Evolutionary conservation across 1,139 yeast genomes (phyloP), one percentile per base, ranked within the genome.

Genomic region (Nakaseomyces nivariensis): DNA sequence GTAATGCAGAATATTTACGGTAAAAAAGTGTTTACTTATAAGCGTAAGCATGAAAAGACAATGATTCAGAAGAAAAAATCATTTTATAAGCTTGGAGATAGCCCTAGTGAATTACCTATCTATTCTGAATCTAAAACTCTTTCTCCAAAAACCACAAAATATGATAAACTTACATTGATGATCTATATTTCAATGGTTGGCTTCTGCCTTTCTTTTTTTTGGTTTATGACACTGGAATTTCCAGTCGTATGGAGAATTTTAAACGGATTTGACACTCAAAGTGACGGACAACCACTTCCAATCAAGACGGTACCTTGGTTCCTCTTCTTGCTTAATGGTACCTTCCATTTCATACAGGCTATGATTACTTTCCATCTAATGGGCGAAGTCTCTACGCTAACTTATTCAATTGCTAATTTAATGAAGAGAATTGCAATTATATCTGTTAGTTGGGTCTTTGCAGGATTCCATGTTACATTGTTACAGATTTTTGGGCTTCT

Each of bases 1-100:
- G 97, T 90, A 9, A 77, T 85, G 11, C 97, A 92, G 64, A 92
- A 92, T 67, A 88, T 92, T 56, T 90, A 87, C 69, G 94, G 96
- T 49, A 92, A 92, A 67, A 83, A 79, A 53, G 80, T 90, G 50
- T 75, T 92, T 55, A 88, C 97, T 1, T 77, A 68, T 45, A 69
- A 71, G 47, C 57, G 60, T 22, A 59, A 55, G 13, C 41, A 45
- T 37, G 41, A 45, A 33, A 29, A 36, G 25, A 27, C 24, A 8
- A 34, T 46, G 40, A 7, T 41, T 26, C 13, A 10, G 32, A 43
- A 37, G 34, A 41, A 41, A n/a, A 41, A 41, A 22, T 27, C 34
- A 8, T 27, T 41, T 27, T 41, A 41, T 17, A 41, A 41, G 8
- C 34, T 41, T 13, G 53, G 47, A 41, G 49, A 47, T 22, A 27